Evolutionary conservation across 345 rosid species (phyloP).

Genomic region (Populus simonii): DNA sequence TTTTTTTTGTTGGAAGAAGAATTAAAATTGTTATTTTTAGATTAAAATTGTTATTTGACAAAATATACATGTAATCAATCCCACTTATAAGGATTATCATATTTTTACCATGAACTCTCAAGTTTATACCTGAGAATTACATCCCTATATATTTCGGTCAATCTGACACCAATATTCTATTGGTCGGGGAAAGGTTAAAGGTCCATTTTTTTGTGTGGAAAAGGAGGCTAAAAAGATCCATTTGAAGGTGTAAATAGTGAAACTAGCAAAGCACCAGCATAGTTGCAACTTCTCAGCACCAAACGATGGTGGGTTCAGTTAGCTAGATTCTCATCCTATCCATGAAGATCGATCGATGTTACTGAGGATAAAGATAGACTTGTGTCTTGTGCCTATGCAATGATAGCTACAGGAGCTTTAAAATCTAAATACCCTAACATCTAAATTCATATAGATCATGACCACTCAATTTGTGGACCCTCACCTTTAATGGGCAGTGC

Average conservation of each 20-base stretch:
- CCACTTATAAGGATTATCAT: not conserved
- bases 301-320: not conserved
- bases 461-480: constrained; percentile 20
- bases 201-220: too few species aligned
- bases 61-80: not conserved
- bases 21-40: too few species aligned
- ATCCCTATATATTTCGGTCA: not conserved
- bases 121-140: too few species aligned
- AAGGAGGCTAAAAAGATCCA: too few species aligned
- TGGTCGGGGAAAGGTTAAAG: not conserved
- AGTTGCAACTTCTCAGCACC: not conserved
- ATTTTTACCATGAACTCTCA: too few species aligned
- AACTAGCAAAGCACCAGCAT: not conserved
- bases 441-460: not conserved
- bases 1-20: too few species aligned
- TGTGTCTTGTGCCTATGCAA: not conserved
- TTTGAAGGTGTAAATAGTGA: not conserved
- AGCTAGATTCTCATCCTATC: not conserved
- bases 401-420: constrained; percentile 2
- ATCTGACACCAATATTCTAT: not conserved
- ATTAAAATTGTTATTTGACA: too few species aligned
- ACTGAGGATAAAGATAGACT: constrained; percentile 1
- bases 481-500: not conserved
- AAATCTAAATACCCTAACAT: not conserved
- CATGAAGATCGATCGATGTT: not conserved